These are phyloP conservation scores for Trichoderma asperelloides DNA, from an alignment of 495 filamentous ascomycete genomes.

Conservation along the genomic window DNA sequence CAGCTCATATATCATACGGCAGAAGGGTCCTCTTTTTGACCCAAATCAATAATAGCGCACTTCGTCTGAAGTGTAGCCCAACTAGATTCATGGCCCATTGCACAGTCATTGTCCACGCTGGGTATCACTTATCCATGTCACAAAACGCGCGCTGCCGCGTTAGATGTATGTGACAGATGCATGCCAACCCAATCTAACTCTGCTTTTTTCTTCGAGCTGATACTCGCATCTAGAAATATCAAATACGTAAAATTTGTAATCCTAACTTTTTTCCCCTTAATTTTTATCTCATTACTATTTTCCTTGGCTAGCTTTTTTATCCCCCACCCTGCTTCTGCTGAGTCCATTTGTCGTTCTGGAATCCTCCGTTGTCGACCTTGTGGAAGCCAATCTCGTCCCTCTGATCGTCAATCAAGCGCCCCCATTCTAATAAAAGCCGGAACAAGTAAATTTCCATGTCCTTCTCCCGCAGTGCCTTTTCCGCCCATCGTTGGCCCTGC, in stretches of 20 bases:
- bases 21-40: background rate
- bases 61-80: background rate
- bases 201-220: background rate
- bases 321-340: background rate
- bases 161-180: background rate
- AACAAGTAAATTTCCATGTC: conserved; percentile 84
- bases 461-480: conserved; percentile 57
- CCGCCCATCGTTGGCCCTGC: conserved; percentile 55
- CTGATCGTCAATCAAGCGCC: conserved; percentile 51
- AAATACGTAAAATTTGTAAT: background rate
- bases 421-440: conserved; percentile 69
- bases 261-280: background rate
- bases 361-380: background rate
- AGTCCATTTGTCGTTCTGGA: conserved; percentile 1
- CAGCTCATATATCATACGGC: background rate
- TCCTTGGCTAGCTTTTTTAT: background rate
- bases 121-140: background rate
- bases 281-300: background rate
- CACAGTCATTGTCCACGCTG: background rate
- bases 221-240: background rate
- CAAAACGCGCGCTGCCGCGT: background rate
- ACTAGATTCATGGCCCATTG: background rate
- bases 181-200: background rate
- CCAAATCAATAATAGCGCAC: background rate
- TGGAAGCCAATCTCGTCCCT: conserved; percentile 52